Evolutionary conservation across 148 eudicot genomes (phyloP), one percentile per base, ranked within the genome.

Genomic region (Rhododendron ferrugineum): DNA sequence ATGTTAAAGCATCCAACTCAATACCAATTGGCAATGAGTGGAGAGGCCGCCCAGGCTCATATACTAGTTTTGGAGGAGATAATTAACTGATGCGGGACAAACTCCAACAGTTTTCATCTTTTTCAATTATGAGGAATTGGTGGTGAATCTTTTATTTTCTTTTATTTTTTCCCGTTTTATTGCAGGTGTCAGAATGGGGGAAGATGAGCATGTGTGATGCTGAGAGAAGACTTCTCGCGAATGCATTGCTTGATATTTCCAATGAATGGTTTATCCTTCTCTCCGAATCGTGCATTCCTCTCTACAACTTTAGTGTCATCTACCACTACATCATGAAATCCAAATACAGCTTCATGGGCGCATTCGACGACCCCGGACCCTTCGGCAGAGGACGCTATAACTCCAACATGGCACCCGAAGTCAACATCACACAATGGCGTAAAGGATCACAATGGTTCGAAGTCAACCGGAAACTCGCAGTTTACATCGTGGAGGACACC

Each of bases 191-290:
- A 66, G 86, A 85, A 85, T 85, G 86, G 86, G 86, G 86, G 26
- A 79, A 72, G 47, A 85, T 79, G 86, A 85, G 86, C n/a, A 85
- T 85, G 86, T 85, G 86, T 23, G 86, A 85, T 32, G 86, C 86
- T 11, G 86, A 85, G 73, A 64, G 81, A 85, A 85, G 83, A 23
- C 86, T 85, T 30, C 83, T 85, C 3, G 86, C 86, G 2, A 85
- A 85, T 32, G 86, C 86, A 46, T 68, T 85, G 40, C 86, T 79
- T 28, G 86, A 85, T 66, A 79, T 85, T 30, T 79, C 83, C 26
- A 85, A 85, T 18, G 86, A 85, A 36, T 81, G 83, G 46, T 85
- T 85, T 47, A 34, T 85, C 15, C 86, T 85, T 52, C 44, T 85
- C 78, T 85, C 86, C 20, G 86, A 85, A 79, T 85, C 86, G 0